A percentile compares a stretch with the other conserved stretches of the same genome.
phyloP scores from a whole-genome alignment of 2,329 filamentous ascomycete species.

The Aspergillus eucalypticola region DNA sequence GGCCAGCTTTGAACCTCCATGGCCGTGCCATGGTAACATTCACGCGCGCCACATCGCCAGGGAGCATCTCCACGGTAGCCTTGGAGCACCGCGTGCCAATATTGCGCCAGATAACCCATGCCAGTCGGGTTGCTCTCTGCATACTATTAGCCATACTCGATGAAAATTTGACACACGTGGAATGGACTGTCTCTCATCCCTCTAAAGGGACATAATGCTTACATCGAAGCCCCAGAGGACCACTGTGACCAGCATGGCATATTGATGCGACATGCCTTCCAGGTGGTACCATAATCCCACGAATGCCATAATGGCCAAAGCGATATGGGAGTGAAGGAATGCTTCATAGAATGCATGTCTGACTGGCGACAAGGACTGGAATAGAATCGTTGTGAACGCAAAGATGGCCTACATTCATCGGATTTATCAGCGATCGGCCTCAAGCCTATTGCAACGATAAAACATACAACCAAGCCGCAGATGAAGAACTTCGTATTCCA shows the following conservation, averaged over 20 bases:
- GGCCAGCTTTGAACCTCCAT: slow-evolving; percentile 44
- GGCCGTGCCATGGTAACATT: slow-evolving; percentile 32
- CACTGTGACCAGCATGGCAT: slow-evolving; percentile 33
- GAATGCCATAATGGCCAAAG: slow-evolving; percentile 41
- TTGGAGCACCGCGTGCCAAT: slow-evolving; percentile 48
- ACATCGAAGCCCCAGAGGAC: slow-evolving; percentile 38
- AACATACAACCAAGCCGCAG: slow-evolving; percentile 33
- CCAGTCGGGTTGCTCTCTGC: slow-evolving; percentile 47
- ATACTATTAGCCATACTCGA: background rate
- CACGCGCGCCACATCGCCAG: slow-evolving; percentile 56
- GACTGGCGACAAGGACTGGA: slow-evolving; percentile 44
- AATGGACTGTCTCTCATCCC: no score
- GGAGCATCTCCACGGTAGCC: slow-evolving; percentile 57
- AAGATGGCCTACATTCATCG: slow-evolving; percentile 32
- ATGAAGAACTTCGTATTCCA: slow-evolving; percentile 33
- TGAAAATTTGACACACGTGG: background rate
- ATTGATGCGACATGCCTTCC: slow-evolving; percentile 30
- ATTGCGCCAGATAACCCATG: slow-evolving; percentile 55
- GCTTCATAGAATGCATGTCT: slow-evolving; percentile 49
- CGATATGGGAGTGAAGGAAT: slow-evolving; percentile 46
- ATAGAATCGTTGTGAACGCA: slow-evolving; percentile 39
- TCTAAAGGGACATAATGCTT: slow-evolving; percentile 6
- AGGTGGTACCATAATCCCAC: slow-evolving; percentile 42
- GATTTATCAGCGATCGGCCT: slow-evolving; percentile 58
- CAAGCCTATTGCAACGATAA: slow-evolving; percentile 32